phyloP scores from a whole-genome alignment of 352 stramenopile genomes.

The Globisporangium cylindrosporum region DNA sequence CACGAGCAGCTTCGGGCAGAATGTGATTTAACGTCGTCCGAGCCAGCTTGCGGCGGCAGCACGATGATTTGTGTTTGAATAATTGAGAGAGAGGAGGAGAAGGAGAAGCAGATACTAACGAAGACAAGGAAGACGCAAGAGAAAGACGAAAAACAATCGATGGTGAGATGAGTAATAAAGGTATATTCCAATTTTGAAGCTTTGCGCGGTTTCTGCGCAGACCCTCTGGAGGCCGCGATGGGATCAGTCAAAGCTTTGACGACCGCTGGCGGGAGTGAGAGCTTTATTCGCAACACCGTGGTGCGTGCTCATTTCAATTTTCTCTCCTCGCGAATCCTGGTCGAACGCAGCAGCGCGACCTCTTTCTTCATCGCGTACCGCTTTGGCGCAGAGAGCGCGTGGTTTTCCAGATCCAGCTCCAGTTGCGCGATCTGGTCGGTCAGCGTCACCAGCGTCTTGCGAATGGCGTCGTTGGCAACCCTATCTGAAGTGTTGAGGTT shows the following conservation, averaged over 20 bases:
- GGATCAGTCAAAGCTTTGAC: not conserved
- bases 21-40: not conserved
- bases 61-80: not conserved
- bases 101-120: not conserved
- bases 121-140: not conserved
- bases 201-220: not conserved
- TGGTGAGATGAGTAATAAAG: not conserved
- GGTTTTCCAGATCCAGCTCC: constrained; percentile 61
- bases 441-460: constrained; percentile 24
- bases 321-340: constrained; percentile 55
- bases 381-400: constrained; percentile 62
- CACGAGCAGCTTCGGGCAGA: constrained; percentile 6
- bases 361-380: constrained; percentile 84
- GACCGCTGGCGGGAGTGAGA: not conserved
- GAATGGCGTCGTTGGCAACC: not conserved
- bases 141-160: not conserved
- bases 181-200: not conserved
- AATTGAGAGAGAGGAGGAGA: not conserved
- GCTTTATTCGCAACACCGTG: not conserved
- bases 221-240: not conserved
- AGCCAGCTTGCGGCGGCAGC: not conserved
- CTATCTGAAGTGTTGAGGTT: not conserved
- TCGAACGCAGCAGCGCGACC: constrained; percentile 60
- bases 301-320: constrained; percentile 16
- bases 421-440: constrained; percentile 46